A percentile compares a stretch with the other conserved stretches of the same genome.
Evolutionary conservation across 2,329 filamentous ascomycete genomes (phyloP).

Genomic region (Zymoseptoria crescenta): DNA sequence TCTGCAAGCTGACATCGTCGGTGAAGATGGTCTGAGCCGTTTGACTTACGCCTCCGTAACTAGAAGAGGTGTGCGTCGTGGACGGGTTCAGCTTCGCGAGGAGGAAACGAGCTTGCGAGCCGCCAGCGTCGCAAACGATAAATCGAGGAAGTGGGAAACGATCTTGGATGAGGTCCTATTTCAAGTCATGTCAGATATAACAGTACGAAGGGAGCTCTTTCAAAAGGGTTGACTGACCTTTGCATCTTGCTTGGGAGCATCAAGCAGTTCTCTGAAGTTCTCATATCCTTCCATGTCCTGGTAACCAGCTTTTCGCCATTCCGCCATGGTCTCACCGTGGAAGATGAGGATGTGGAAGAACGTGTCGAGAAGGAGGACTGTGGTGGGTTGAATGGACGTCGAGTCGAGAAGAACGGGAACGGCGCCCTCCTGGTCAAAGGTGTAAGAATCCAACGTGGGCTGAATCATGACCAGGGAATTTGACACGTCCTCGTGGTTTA

Average conservation of each 20-base stretch:
- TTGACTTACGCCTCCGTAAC: constrained; percentile 82
- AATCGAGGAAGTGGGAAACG: constrained; percentile 97
- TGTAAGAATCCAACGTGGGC: constrained; percentile 93
- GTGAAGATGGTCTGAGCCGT: constrained; percentile 98
- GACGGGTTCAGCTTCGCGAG: constrained; percentile 95
- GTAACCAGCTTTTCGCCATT: constrained; percentile 97
- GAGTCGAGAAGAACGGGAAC: constrained; percentile 93
- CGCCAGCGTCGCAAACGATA: constrained; percentile 97
- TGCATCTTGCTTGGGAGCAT: constrained; percentile 93
- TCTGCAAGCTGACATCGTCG: constrained; percentile 94
- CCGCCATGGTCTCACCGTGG: constrained; percentile 94
- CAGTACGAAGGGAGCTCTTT: neutral
- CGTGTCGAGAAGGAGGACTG: constrained; percentile 88
- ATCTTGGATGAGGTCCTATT: constrained; percentile 86
- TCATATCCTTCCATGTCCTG: constrained; percentile 98
- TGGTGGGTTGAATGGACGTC: constrained; percentile 88
- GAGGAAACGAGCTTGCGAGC: constrained; percentile 93
- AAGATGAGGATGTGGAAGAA: constrained; percentile 99
- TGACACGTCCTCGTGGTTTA: constrained; percentile 94
- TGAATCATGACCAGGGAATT: constrained; percentile 99
- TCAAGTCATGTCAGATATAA: constrained; percentile 2
- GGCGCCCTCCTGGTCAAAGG: constrained; percentile 87
- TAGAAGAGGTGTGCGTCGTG: constrained; percentile 88
- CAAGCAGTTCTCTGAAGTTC: constrained; percentile 80
- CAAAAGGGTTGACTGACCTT: constrained; percentile 54